phyloP scores from a whole-genome alignment of 371 early-diverging fungal genomes.

The Saksenaea oblongispora region DNA sequence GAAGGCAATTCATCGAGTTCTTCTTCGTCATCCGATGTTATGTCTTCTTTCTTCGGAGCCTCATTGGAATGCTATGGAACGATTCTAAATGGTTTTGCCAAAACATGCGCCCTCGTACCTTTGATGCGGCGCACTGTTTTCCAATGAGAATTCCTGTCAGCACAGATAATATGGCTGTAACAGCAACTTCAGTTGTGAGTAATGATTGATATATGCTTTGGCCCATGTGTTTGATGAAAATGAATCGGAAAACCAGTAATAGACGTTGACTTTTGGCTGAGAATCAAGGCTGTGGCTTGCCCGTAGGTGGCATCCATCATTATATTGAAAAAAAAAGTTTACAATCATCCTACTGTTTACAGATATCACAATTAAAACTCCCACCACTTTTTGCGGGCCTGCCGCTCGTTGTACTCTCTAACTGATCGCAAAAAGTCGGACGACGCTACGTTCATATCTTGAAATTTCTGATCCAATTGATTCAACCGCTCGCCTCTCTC shows the following conservation, averaged over 20 bases:
- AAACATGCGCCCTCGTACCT: neutral
- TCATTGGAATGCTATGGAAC: neutral
- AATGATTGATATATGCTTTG: neutral
- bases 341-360: too few relatives aligned
- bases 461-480: constrained; percentile 49
- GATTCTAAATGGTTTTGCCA: neutral
- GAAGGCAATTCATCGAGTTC: constrained; percentile 41
- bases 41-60: constrained; percentile 17
- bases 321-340: too few relatives aligned
- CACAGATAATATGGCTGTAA: constrained; percentile 21
- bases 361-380: constrained; percentile 14
- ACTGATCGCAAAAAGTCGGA: constrained; percentile 56
- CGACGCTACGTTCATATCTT: constrained; percentile 56
- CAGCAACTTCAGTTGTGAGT: constrained; percentile 11
- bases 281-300: constrained; percentile 1
- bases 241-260: neutral
- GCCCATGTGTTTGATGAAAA: neutral
- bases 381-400: constrained; percentile 45
- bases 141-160: constrained; percentile 34
- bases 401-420: constrained; percentile 56
- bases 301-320: too few relatives aligned
- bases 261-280: neutral
- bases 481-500: constrained; percentile 58
- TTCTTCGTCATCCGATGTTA: constrained; percentile 27
- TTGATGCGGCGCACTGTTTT: constrained; percentile 6